phyloP scores from a whole-genome alignment of 129 eudicot genomes.

The Ambrosia artemisiifolia region DNA sequence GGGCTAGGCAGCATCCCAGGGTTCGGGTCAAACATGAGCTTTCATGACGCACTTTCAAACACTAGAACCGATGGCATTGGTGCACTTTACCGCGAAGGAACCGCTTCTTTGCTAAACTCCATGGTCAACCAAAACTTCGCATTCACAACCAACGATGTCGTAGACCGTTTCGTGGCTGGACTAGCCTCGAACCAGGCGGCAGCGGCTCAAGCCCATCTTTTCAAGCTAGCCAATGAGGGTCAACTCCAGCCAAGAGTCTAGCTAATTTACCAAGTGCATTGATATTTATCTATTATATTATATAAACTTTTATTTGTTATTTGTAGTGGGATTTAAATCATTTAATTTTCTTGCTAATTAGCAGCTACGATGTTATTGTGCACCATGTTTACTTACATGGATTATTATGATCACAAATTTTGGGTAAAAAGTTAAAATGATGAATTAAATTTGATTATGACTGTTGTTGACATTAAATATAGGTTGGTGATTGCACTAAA shows the following conservation, averaged over 20 bases:
- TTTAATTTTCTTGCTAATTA: constrained; percentile 5
- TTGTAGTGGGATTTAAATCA: constrained; percentile 2
- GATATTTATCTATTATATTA: background rate
- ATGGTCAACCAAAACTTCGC: constrained; percentile 57
- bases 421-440: background rate
- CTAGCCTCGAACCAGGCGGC: constrained; percentile 66
- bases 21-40: constrained; percentile 28
- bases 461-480: background rate
- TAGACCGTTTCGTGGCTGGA: constrained; percentile 46
- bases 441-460: constrained; percentile 6
- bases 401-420: constrained; percentile 14
- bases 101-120: constrained; percentile 75
- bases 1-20: constrained; percentile 55
- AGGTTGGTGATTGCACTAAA: constrained; percentile 25
- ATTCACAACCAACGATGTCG: constrained; percentile 61
- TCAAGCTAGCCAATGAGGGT: constrained; percentile 84
- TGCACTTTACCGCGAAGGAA: constrained; percentile 74
- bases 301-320: constrained; percentile 13
- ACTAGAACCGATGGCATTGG: constrained; percentile 59
- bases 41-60: constrained; percentile 68
- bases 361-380: background rate
- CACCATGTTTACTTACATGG: constrained; percentile 36
- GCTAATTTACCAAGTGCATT: background rate
- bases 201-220: constrained; percentile 65
- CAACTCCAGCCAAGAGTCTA: constrained; percentile 42